Percentiles rank a stretch among this genome's conserved stretches.
Evolutionary conservation across 2,329 filamentous ascomycete genomes (phyloP).

Genomic region (Tolypocladium endophyticum): DNA sequence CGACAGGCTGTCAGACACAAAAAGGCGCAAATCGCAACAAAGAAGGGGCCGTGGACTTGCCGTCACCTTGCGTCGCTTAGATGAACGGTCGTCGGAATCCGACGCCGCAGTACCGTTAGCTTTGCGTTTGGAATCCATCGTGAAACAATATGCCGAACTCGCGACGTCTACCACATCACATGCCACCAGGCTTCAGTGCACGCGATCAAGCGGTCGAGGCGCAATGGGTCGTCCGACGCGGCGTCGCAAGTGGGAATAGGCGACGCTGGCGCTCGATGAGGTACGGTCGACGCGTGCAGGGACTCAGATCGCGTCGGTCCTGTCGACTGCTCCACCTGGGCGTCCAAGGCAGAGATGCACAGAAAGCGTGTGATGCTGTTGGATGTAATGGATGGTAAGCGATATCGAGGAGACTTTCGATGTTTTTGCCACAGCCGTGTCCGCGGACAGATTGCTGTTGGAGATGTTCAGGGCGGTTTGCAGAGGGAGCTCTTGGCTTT

Average conservation of each 20-base stretch:
- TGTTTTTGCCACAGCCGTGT: background rate
- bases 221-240: slow-evolving; percentile 13
- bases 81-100: slow-evolving; percentile 40
- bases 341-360: background rate
- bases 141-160: slow-evolving; percentile 12
- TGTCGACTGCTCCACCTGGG: background rate
- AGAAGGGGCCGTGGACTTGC: slow-evolving; percentile 25
- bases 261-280: background rate
- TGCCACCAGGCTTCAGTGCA: slow-evolving; percentile 2
- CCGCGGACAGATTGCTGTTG: background rate
- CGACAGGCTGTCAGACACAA: background rate
- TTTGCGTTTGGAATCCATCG: slow-evolving; percentile 49
- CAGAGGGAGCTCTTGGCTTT: slow-evolving; percentile 4
- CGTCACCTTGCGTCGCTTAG: slow-evolving; percentile 44
- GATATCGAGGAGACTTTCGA: background rate
- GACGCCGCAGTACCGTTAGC: slow-evolving; percentile 33
- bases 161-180: slow-evolving; percentile 17
- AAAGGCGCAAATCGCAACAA: background rate
- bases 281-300: slow-evolving; percentile 2
- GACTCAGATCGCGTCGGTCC: slow-evolving; percentile 1
- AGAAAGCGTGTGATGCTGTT: background rate
- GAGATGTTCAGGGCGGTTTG: background rate
- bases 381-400: background rate
- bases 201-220: slow-evolving; percentile 7
- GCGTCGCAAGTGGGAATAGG: slow-evolving; percentile 3